A percentile compares a stretch with the other conserved stretches of the same genome.
Evolutionary conservation across 768 basidiomycete species (phyloP).

Genomic region (Podaxis rugospora): DNA sequence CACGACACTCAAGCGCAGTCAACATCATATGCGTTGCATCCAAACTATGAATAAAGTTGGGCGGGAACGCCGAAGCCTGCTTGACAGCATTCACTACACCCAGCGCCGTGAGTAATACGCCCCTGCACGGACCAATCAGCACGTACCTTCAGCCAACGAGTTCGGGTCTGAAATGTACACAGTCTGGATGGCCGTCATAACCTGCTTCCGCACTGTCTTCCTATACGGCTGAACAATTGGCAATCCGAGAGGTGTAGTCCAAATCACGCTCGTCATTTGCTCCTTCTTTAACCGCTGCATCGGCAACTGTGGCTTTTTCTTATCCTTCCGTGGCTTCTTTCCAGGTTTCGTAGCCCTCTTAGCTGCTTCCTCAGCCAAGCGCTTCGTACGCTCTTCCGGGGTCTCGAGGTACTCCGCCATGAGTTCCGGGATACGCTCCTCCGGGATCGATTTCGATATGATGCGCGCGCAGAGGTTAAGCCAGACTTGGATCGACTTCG

Average conservation of each 20-base stretch:
- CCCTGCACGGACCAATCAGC: slow-evolving; percentile 6
- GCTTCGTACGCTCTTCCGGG: background rate
- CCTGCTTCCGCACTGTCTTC: slow-evolving; percentile 75
- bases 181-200: slow-evolving; percentile 79
- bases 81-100: slow-evolving; percentile 69
- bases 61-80: slow-evolving; percentile 96
- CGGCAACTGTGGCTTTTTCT: slow-evolving; percentile 4
- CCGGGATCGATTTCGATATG: slow-evolving; percentile 83
- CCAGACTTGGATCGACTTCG: slow-evolving; percentile 89
- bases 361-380: background rate
- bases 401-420: slow-evolving; percentile 16
- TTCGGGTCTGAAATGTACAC: slow-evolving; percentile 90
- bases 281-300: slow-evolving; percentile 59
- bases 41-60: slow-evolving; percentile 96
- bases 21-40: slow-evolving; percentile 99
- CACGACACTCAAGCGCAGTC: slow-evolving; percentile 86
- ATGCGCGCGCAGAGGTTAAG: slow-evolving; percentile 78
- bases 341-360: slow-evolving; percentile 9
- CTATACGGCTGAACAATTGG: slow-evolving; percentile 97
- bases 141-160: slow-evolving; percentile 56
- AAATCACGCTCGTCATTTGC: slow-evolving; percentile 93
- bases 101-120: background rate
- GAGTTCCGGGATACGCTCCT: slow-evolving; percentile 53
- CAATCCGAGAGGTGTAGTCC: slow-evolving; percentile 94
- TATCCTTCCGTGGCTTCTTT: slow-evolving; percentile 9